Percentiles rank a stretch among this genome's conserved stretches.
These are phyloP conservation scores for Artomyces pyxidatus DNA, from an alignment of 768 basidiomycete species.

Conservation along the genomic window DNA sequence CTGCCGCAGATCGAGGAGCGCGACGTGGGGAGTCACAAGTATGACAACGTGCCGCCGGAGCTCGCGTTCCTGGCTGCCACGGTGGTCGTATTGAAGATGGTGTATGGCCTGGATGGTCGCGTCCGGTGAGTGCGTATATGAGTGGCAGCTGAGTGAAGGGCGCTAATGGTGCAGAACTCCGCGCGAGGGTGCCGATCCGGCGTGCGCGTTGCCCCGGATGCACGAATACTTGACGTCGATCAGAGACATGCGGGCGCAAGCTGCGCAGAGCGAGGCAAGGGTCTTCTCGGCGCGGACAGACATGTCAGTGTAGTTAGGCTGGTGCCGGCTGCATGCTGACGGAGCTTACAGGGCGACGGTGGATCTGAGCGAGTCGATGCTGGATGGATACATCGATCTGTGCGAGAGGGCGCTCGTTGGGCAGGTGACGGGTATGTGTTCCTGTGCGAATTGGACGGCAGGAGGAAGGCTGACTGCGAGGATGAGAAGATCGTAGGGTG, in stretches of 20 bases:
- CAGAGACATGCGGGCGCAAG: conserved; percentile 4
- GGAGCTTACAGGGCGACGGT: conserved; percentile 3
- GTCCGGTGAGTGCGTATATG: conserved; percentile 34
- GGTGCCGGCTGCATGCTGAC: neutral
- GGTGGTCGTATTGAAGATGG: conserved; percentile 73
- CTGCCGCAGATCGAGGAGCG: conserved; percentile 26
- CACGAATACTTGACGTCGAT: conserved; percentile 10
- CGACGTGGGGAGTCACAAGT: conserved; percentile 40
- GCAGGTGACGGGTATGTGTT: conserved; percentile 2
- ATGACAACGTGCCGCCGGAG: conserved; percentile 65
- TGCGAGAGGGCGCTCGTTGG: conserved; percentile 5
- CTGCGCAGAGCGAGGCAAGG: conserved; percentile 1
- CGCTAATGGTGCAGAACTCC: conserved; percentile 8
- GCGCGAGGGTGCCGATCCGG: conserved; percentile 8
- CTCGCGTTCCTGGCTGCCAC: conserved; percentile 48
- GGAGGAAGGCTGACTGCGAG: neutral
- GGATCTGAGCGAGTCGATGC: conserved; percentile 4
- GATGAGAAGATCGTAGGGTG: conserved; percentile 21
- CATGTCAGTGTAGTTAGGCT: conserved; percentile 5
- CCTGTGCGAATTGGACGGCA: neutral
- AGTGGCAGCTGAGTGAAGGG: neutral
- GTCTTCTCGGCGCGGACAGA: conserved; percentile 13
- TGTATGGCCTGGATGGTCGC: conserved; percentile 75
- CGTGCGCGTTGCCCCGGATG: conserved; percentile 12
- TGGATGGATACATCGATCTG: conserved; percentile 12